Percentiles rank a stretch among this genome's conserved stretches.
phyloP scores from a whole-genome alignment of 345 rosid species.

The Clausena lansium region DNA sequence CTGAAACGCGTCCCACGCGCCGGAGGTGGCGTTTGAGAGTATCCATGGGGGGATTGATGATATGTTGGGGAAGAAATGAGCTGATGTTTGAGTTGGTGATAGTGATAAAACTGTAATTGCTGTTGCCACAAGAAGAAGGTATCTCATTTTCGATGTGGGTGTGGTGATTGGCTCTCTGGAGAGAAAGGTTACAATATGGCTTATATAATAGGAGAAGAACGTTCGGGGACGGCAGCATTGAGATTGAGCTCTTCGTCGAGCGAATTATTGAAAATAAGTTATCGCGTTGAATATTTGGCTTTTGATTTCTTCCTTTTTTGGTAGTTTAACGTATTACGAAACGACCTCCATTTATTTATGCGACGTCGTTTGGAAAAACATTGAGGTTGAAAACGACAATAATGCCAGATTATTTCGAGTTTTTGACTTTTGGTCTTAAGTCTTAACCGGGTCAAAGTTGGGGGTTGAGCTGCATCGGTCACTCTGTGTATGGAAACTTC shows the following conservation, averaged over 20 bases:
- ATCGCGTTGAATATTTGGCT: neutral
- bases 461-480: neutral
- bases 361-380: neutral
- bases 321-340: neutral
- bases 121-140: neutral
- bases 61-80: constrained; percentile 37
- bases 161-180: neutral
- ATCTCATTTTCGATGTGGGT: constrained; percentile 19
- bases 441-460: neutral
- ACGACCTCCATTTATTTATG: too few relatives aligned
- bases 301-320: neutral
- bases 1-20: constrained; percentile 63
- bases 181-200: neutral
- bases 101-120: constrained; percentile 22
- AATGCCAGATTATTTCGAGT: neutral
- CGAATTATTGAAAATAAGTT: neutral
- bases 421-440: neutral
- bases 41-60: constrained; percentile 40
- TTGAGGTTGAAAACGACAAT: neutral
- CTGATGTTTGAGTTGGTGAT: constrained; percentile 19
- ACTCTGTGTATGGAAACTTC: neutral
- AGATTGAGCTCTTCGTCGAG: neutral
- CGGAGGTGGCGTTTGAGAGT: constrained; percentile 17
- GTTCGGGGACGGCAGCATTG: neutral
- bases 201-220: neutral